Evolutionary conservation across 202 grass and related monocot species (phyloP).

Genomic region (Schoenoplectus tabernaemontani): DNA sequence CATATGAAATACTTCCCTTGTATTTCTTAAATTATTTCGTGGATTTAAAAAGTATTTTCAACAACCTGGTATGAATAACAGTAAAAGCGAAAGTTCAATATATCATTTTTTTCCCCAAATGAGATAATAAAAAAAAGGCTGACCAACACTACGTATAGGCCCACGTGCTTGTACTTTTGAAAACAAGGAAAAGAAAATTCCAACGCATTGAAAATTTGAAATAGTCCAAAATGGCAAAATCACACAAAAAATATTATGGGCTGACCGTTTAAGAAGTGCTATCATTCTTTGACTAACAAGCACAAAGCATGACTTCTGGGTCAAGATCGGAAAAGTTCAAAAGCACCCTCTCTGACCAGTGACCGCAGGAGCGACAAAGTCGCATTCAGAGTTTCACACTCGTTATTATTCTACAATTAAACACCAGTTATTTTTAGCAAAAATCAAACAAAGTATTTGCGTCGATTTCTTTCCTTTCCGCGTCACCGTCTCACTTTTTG

Average conservation of each 20-base stretch:
- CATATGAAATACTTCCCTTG: not conserved
- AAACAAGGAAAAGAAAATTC: not conserved
- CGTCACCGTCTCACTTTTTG: not conserved
- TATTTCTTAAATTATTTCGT: no score
- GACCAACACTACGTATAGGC: no score
- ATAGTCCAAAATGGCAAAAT: no score
- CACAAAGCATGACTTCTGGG: not conserved
- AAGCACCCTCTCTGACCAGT: not conserved
- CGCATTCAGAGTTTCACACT: not conserved
- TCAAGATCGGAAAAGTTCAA: not conserved
- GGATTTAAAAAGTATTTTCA: no score
- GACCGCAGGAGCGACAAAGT: not conserved
- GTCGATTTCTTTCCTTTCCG: no score
- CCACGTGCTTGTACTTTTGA: not conserved
- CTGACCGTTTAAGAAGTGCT: not conserved
- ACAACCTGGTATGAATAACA: not conserved
- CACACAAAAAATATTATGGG: not conserved
- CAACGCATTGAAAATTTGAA: no score
- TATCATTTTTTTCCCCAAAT: not conserved
- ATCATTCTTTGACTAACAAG: not conserved
- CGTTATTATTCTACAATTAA: not conserved
- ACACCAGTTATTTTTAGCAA: not conserved
- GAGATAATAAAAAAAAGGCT: not conserved
- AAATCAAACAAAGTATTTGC: not conserved
- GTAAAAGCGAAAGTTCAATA: no score